Conservation (phyloP, 208 protist species). For the Trichomonas gallinae region DNA sequence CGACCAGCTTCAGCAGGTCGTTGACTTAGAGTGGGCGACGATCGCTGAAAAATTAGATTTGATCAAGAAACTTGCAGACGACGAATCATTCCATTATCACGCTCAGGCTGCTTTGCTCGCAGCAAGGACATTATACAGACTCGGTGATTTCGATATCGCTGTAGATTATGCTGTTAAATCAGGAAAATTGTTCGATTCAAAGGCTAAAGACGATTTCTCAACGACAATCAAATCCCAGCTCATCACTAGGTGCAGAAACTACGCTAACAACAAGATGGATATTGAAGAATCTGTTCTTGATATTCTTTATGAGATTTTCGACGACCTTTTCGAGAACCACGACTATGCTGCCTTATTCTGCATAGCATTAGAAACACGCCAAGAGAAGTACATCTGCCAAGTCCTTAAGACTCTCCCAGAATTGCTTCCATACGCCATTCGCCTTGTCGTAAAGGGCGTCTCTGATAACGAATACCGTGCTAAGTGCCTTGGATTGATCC, state of each 20-base stretch:
- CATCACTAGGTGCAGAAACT: not conserved
- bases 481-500: not conserved
- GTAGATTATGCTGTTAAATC: not conserved
- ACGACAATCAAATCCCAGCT: not conserved
- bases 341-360: not conserved
- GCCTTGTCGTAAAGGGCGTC: not conserved
- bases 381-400: not conserved
- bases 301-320: not conserved
- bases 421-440: not conserved
- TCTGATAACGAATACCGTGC: not conserved
- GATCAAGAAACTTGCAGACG: not conserved
- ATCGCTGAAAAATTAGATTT: not conserved
- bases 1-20: not conserved
- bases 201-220: not conserved
- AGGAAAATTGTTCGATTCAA: not conserved
- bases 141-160: not conserved
- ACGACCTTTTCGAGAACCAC: not conserved
- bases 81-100: not conserved
- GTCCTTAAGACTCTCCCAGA: not conserved
- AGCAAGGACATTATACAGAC: not conserved
- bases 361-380: not conserved
- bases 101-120: not conserved
- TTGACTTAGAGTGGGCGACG: not conserved
- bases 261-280: not conserved
- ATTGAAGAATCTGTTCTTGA: not conserved